Evolutionary conservation across 306 rosid genomes (phyloP).

Genomic region (Senna siamea): DNA sequence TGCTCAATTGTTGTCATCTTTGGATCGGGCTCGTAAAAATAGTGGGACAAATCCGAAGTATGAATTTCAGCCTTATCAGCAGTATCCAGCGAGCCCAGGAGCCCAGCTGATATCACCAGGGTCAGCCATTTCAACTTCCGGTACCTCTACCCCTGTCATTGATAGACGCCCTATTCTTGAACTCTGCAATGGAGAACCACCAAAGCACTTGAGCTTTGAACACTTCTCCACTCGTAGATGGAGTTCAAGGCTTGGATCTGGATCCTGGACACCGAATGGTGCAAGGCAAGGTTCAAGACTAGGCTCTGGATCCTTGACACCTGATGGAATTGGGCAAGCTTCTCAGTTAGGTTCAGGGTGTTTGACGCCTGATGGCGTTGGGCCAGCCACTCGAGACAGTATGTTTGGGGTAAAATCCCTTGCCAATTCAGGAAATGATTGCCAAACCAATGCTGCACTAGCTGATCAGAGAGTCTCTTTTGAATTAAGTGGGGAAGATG

Average conservation of each 20-base stretch:
- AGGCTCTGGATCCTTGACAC: slow-evolving; percentile 74
- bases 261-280: slow-evolving; percentile 75
- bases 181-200: slow-evolving; percentile 62
- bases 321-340: slow-evolving; percentile 60
- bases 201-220: slow-evolving; percentile 66
- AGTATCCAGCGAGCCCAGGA: slow-evolving; percentile 74
- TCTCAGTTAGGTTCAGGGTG: slow-evolving; percentile 73
- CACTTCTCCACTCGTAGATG: slow-evolving; percentile 60
- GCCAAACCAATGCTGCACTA: slow-evolving; percentile 50
- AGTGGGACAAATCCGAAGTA: slow-evolving; percentile 57
- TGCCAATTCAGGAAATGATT: slow-evolving; percentile 50
- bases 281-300: slow-evolving; percentile 63
- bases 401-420: slow-evolving; percentile 53
- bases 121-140: slow-evolving; percentile 73
- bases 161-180: slow-evolving; percentile 66
- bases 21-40: slow-evolving; percentile 54
- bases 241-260: slow-evolving; percentile 78
- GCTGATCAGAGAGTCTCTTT: slow-evolving; percentile 81
- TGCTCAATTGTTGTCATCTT: slow-evolving; percentile 76
- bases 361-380: slow-evolving; percentile 53
- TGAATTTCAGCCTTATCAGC: slow-evolving; percentile 76
- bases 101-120: slow-evolving; percentile 75
- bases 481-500: slow-evolving; percentile 85
- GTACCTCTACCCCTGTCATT: slow-evolving; percentile 81
- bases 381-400: slow-evolving; percentile 44